Evolutionary conservation across 176 grass and related monocot species (phyloP).

Genomic region (Canna indica): DNA sequence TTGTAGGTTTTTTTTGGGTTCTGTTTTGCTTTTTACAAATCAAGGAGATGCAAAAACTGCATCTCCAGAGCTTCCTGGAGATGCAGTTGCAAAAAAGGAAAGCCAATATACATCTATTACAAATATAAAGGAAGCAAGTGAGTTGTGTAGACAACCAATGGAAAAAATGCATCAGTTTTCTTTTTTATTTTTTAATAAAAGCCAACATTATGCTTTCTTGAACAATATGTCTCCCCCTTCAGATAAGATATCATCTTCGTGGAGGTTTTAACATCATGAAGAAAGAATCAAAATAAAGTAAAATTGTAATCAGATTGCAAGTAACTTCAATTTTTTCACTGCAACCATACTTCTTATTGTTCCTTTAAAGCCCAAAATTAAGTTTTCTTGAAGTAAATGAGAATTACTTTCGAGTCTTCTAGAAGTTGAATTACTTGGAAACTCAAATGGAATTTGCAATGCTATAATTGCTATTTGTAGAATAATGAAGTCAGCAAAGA

Average conservation of each 20-base stretch:
- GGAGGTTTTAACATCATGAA: too few relatives aligned
- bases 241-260: too few relatives aligned
- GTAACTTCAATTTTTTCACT: too few relatives aligned
- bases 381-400: background rate
- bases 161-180: background rate
- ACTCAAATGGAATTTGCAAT: background rate
- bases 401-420: background rate
- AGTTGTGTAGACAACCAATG: background rate
- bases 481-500: conserved; percentile 95
- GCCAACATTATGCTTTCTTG: background rate
- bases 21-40: background rate
- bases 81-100: background rate
- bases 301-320: too few relatives aligned
- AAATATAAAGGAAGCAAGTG: background rate
- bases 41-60: background rate
- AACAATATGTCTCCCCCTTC: background rate
- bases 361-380: background rate
- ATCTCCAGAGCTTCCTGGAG: background rate
- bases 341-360: too few relatives aligned
- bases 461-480: conserved; percentile 25
- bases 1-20: background rate
- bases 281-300: too few relatives aligned
- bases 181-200: background rate
- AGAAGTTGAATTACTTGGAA: background rate
- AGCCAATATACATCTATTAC: too few relatives aligned